Base-by-base conservation (phyloP, 2,329 filamentous ascomycete species). In the Hypoxylon sp. region DNA sequence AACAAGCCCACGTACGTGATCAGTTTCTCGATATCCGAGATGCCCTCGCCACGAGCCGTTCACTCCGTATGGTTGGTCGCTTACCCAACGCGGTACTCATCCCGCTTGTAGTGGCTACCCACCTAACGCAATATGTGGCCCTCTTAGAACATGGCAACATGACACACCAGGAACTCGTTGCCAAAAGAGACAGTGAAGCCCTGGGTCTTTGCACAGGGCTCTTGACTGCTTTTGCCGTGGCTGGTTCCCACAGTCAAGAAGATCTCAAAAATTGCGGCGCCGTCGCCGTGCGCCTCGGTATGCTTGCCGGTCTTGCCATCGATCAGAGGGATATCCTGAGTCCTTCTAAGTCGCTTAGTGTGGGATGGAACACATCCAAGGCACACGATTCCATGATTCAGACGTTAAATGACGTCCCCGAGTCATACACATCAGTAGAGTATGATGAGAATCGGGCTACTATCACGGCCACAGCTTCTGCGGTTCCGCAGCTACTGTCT, bases 401-500 rank as follows among this genome's bases (percentile, higher is more conserved):
- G 21, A 56, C 45, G 5, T 13, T 65, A 9, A 53, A 49, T 14
- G 41, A 50, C n/a, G 19, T 45, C 7, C 17, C 30, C 11, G 49
- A 50, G 14, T 43, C 62, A 14, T 65, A 60, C 25, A 36, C 23
- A 23, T 65, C 62, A 11, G 62, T 60, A 7, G 51, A 41, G 28
- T 70, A 76, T 52, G 81, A 83, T 63, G 75, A 80, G 45, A 75
- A 76, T 4, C 71, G 80, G 1, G 77, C 76, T 5, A 82, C 80
- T 0, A 48, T 83, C 19, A 60, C 62, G 4, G 74, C 75, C 2
- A 36, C 56, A 3, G 74, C 74, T 3, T 55, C 71, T 1, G 32
- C 70, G 1, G 13, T 68, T 79, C 11, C 65, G 61, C 49, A 49
- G 70, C 19, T 62, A 67, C 32, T 50, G 7, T 34, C 45, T n/a